Base-by-base conservation (phyloP, 1,284 basidiomycete species). In the Grifola frondosa region DNA sequence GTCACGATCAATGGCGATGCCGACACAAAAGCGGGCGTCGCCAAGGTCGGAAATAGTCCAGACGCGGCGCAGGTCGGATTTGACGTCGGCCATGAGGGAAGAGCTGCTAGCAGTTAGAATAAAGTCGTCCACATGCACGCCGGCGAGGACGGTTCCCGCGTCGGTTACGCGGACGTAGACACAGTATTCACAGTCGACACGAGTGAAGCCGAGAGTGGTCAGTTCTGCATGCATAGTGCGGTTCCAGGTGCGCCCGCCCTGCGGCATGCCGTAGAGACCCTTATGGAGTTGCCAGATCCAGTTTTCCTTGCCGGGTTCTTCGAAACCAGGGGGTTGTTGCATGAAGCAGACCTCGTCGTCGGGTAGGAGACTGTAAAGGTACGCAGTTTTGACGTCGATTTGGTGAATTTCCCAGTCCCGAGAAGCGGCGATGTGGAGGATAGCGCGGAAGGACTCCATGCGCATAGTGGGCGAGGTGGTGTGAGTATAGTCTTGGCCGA, bases 341-440 rank as follows among this genome's bases (percentile, higher is more conserved):
- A 73, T 66, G 42, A 65, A 73, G 28, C 71, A 58, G 0, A 60
- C 53, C 28, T 65, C 61, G 3, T 54, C 43, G 9, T 57, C 50
- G 0, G 51, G 58, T 0, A 80, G 60, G 0, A 57, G 20, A 0
- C 69, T 70, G 50, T 74, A 67, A 0, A 75, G 59, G 49, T 69
- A 79, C 0, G 75, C 74, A 0, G 66, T 73, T 26, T 73, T 71
- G 33, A 79, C 58, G 45, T 81, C 70, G 3, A 74, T 56, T 30
- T 73, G 50, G 2, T 25, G 23, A 6, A 42, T 4, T 1, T 37
- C 33, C 50, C 50, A 52, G 40, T 30, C 30, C 6, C 34, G 36
- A 4, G 43, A n/a, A 2, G 39, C 45, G 1, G 46, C 46, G 8
- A 51, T 35, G 13, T 47, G 46, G 0, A 40, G 16, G 7, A 50